Base-by-base conservation (phyloP, 352 stramenopile species). In the Globisporangium canariense region DNA sequence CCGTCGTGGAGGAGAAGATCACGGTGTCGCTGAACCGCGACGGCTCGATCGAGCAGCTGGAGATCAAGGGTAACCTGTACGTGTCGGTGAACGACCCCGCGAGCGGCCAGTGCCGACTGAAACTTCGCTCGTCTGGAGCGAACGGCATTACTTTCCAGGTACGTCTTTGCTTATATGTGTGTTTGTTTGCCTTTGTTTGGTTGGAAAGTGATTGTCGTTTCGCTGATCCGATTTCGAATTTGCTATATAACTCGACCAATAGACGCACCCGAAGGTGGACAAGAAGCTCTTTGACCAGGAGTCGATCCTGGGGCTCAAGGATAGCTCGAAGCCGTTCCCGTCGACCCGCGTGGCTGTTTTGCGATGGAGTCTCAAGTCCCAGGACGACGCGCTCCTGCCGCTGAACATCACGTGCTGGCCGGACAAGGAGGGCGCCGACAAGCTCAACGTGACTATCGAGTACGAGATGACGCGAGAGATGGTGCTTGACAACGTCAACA, bases 341-440 rank as follows among this genome's bases (percentile, higher is more conserved):
- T 78, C 83, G 45, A 84, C 81, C 9, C 85, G 87, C 58, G 87
- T 96, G 43, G 87, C 82, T 16, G 86, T 96, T 41, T 49, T 96
- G 67, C 79, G 87, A 60, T 96, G 87, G 87, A 91, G 85, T 58
- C 69, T 94, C 66, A 96, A 96, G 79, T 90, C 87, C 52, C 83
- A 92, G 53, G 87, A 96, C 66, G 85, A 96, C 54, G 79, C 81
- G n/a, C 88, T 91, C 65, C 59, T 93, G 62, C 87, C 87, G 10
- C 65, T 96, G 16, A 93, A 92, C 77, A 89, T 96, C 69, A 91
- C 87, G 43, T 96, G 87, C 74, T 96, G 87, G 87, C 87, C 87
- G 0, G 87, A 96, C 60, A 85, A 93, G 60, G 83, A 96, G 73
- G 78, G 84, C 38, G 76, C 76, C 62, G 87, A 86, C 70, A 94